Evolutionary conservation across 2,329 filamentous ascomycete genomes (phyloP), one percentile per base, ranked within the genome.

Genomic region (Cordyceps cicadae): DNA sequence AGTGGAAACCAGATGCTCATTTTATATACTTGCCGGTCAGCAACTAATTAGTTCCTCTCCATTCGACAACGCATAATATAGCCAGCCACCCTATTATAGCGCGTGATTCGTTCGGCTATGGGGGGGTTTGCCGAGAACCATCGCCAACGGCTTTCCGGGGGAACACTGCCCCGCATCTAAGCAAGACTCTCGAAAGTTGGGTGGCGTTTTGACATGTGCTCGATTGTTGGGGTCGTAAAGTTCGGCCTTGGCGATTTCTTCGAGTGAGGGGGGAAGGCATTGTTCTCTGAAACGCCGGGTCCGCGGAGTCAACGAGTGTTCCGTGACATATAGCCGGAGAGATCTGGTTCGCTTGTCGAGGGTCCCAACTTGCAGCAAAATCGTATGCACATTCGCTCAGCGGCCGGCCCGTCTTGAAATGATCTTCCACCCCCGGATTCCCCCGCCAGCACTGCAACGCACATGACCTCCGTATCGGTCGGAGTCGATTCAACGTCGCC

Each of bases 121-220:
- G 17, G 6, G 7, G 24, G 19, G 34, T 29, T 29, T 34, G 56
- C 56, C 48, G 37, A 59, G 5, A 9, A 21, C 9, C 48, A 59
- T 52, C 49, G 34, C 21, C 56, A 59, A 59, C 56, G 56, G 56
- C 56, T 59, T 59, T 59, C 37, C 56, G 48, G 46, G 56, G 48
- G 26, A 45, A 52, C 26, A 32, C 29, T 1, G 49, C 39, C 56
- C 56, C 48, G 49, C 49, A 24, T 59, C 52, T 34, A 11, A 52
- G n/a, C 56, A 29, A 45, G 32, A 57, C 15, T n/a, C 3, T 57
- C 24, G 32, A 24, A 14, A 19, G 43, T 11, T 34, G 19, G 9
- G 45, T 37, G 29, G 53, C 39, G 24, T 19, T 26, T 32, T 54
- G 53, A 6, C 54, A 56, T 56, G 54, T 48, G 41, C 14, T 48